phyloP scores from a whole-genome alignment of 2,329 filamentous ascomycete genomes.

The Corniculantispora saksenae region DNA sequence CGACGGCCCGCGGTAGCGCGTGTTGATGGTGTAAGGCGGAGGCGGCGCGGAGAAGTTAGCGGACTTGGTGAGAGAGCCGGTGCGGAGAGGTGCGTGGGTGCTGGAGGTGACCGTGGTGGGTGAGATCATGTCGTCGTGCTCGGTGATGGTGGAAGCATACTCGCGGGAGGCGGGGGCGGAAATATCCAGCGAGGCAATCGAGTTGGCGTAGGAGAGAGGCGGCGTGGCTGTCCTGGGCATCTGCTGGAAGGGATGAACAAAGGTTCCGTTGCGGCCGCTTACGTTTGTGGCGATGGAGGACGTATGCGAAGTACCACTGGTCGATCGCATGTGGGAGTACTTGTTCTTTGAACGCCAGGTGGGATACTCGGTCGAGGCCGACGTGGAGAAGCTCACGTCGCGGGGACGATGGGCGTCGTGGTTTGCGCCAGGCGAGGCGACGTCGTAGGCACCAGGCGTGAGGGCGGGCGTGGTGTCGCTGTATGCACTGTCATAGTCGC shows the following conservation, averaged over 20 bases:
- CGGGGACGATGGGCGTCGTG: conserved; percentile 27
- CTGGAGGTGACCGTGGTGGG: conserved; percentile 20
- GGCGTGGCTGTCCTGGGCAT: conserved; percentile 62
- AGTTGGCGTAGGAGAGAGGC: conserved; percentile 59
- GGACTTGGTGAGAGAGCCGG: conserved; percentile 18
- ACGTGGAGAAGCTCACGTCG: conserved; percentile 51
- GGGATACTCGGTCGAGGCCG: conserved; percentile 33
- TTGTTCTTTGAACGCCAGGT: conserved; percentile 37
- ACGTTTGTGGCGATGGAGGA: conserved; percentile 58
- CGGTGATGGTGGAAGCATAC: conserved; percentile 57
- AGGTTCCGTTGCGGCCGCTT: conserved; percentile 48
- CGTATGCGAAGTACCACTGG: conserved; percentile 58
- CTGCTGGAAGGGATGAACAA: conserved; percentile 67
- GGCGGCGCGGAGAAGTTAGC: conserved; percentile 10
- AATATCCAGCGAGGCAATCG: conserved; percentile 53
- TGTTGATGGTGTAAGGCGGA: conserved; percentile 22
- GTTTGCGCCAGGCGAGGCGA: conserved; percentile 22
- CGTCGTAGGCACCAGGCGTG: conserved; percentile 22
- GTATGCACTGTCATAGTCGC: conserved; percentile 28
- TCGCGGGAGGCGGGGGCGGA: conserved; percentile 43
- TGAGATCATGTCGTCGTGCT: conserved; percentile 48
- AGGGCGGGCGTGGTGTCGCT: not conserved
- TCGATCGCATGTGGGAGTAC: conserved; percentile 58
- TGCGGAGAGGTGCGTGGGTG: conserved; percentile 21
- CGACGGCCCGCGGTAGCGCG: conserved; percentile 20